Evolutionary conservation across 495 filamentous ascomycete species (phyloP), one percentile per base, ranked within the genome.

Genomic region (Penicillium turbatum): DNA sequence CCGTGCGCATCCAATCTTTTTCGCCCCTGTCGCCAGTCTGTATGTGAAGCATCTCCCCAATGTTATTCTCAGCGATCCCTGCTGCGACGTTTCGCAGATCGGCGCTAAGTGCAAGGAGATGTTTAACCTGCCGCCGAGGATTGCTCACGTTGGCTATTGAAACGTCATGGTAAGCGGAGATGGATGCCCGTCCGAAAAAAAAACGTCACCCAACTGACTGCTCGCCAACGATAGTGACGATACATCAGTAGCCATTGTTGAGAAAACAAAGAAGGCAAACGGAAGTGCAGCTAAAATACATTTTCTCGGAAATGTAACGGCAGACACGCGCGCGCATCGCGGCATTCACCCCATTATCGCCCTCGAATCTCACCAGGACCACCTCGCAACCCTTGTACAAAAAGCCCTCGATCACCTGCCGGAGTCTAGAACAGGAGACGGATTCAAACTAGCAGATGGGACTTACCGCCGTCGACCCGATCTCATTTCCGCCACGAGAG

Each of bases 131-230:
- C 13, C 65, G 62, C 0, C 78, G 79, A 24, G 65, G 68, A 7
- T 73, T 89, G 39, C 66, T 88, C 13, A 92, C 88, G 0, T 83
- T 97, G 31, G 92, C 89, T 15, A 95, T 97, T 65, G 92, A 97
- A 74, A 89, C 88, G 13, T 96, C 92, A n/a, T 97, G 86, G 80
- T 83, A 63, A 53, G 66, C 41, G 8, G 49, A 27, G 30, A 12
- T 41, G 16, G 9, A n/a, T 19, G 34, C 5, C n/a, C 2, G 19
- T 21, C 24, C 59, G n/a, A 29, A 34, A 17, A 17, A 24, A 37
- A 40, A 34, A 32, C 13, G 21, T 24, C 17, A 27, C 30, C 30
- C 42, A 40, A 34, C 53, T 58, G 54, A 71, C 34, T 30, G 39
- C 12, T n/a, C 32, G 6, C 53, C 32, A 17, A 16, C 5, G 38